Evolutionary conservation across 2,329 filamentous ascomycete species (phyloP), one percentile per base, ranked within the genome.

Genomic region (Plectosphaerella sp.): DNA sequence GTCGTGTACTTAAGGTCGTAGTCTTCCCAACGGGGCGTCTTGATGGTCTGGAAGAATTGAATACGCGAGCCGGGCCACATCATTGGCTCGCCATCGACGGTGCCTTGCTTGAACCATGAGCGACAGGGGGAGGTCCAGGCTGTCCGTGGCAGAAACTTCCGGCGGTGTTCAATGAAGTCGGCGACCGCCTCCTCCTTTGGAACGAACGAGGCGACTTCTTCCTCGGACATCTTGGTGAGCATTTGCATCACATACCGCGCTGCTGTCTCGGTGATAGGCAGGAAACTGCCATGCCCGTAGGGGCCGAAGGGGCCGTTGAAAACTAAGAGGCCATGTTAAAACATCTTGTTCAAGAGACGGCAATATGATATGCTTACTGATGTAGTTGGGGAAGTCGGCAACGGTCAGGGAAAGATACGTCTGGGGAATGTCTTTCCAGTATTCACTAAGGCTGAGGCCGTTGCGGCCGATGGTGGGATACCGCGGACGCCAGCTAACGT

Each of bases 161-260:
- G 53, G 25, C 62, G 62, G 46, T 67, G 64, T 33, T 64, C 59
- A n/a, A 52, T 57, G 49, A 65, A 70, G 39, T 68, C 66, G 7
- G 57, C 47, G 3, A 67, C 58, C 1, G 65, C 58, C 22, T 58
- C 57, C 22, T 58, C 54, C 25, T 58, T 60, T 1, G 61, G 61
- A 0, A 52, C 57, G 33, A 64, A 61, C 6, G 62, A 59, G 5
- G 52, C 48, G 5, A 64, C 50, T 8, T 60, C 58, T 18, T 63
- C 62, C 11, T 59, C 55, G 1, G 57, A 61, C 56, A 64, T 57
- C 51, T 66, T 63, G 24, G 47, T 49, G 25, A 71, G 51, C 56
- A 62, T 56, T 57, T 66, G 57, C 62, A 63, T 58, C 53, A 71
- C 45, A 62, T 69, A 50, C 50, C 66, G 24, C 5, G 55, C 53